Conservation (phyloP, 352 stramenopile genomes). For the Pythium chondricola region DNA sequence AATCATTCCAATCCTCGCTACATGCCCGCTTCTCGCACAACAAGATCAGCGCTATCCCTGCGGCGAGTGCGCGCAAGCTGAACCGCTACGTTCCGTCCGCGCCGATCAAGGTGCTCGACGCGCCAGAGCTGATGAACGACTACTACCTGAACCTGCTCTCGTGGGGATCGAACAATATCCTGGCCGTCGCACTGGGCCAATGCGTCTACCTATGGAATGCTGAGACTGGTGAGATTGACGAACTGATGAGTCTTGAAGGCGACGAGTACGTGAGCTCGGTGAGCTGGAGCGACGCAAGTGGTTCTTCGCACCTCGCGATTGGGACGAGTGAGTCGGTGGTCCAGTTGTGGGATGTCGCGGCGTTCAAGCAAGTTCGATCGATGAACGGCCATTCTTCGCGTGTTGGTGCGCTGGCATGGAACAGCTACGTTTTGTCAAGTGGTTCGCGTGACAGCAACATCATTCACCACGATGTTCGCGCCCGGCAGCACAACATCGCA, state of each 20-base stretch:
- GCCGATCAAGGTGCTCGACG: constrained; percentile 95
- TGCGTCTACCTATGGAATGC: constrained; percentile 99
- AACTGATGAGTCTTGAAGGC: constrained; percentile 87
- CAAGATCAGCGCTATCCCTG: constrained; percentile 65
- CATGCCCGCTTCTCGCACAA: constrained; percentile 94
- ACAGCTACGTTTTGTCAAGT: constrained; percentile 90
- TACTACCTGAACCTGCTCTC: constrained; percentile 99
- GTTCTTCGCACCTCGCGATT: constrained; percentile 88
- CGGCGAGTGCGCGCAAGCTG: constrained; percentile 78
- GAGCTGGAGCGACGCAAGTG: constrained; percentile 90
- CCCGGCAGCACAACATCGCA: constrained; percentile 80
- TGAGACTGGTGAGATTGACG: constrained; percentile 92
- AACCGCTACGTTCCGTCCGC: constrained; percentile 96
- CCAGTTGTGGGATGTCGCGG: constrained; percentile 96
- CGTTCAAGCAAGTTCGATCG: constrained; percentile 88
- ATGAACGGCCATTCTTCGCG: constrained; percentile 92
- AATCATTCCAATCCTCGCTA: constrained; percentile 95
- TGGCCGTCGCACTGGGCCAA: constrained; percentile 96
- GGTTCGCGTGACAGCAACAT: constrained; percentile 94
- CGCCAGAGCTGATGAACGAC: constrained; percentile 97
- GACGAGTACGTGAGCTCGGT: constrained; percentile 97
- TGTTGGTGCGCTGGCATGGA: constrained; percentile 96
- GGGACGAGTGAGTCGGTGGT: constrained; percentile 92
- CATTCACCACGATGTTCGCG: constrained; percentile 76
- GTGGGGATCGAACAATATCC: constrained; percentile 95